Base-by-base conservation (phyloP, 2,329 filamentous ascomycete genomes). In the Aspergillus amoenus region DNA sequence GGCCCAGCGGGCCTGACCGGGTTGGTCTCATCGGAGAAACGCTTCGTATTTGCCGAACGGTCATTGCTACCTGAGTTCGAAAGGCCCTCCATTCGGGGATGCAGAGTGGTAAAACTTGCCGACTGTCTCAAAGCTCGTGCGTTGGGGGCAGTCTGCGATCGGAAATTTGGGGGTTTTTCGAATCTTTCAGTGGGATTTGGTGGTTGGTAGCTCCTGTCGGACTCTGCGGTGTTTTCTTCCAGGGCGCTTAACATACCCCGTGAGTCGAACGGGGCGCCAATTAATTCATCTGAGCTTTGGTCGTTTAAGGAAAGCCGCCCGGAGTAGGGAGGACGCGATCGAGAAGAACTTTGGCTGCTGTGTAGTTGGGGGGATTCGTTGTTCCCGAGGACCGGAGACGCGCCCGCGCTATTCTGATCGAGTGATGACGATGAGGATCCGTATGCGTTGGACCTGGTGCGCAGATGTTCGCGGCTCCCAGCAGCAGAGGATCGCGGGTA, bases 11-110 rank as follows among this genome's bases (percentile, higher is more conserved):
- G 78, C 68, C 86, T 88, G 43, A 82, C 76, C 55, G 88, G 84
- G 66, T 84, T 86, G 60, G 78, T 80, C 75, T 96, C 91, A 74
- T 94, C 91, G 15, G 91, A 94, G 72, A 88, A 89, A 64, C 91
- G 81, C 76, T 94, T 91, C 41, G 86, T 81, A 61, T 79, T 81
- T 44, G 79, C 76, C 57, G 84, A 78, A 64, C 83, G 77, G 59
- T 76, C 76, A 50, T 68, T 66, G 52, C 80, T 78, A 42, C 69
- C 77, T 41, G 68, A 65, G 61, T 73, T 69, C 58, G 77, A 76
- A 64, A 73, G 78, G 68, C 71, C 74, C 67, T 82, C 82, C 76
- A 84, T 81, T 46, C 78, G 74, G 68, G 79, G 81, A 15, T 70
- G 65, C 64, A 79, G 74, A 62, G 79, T 75, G 45, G 84, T 81